Percentiles rank a stretch among this genome's conserved stretches.
Conservation (phyloP, 163 green algal genomes). For the Scenedesmus sp. region DNA sequence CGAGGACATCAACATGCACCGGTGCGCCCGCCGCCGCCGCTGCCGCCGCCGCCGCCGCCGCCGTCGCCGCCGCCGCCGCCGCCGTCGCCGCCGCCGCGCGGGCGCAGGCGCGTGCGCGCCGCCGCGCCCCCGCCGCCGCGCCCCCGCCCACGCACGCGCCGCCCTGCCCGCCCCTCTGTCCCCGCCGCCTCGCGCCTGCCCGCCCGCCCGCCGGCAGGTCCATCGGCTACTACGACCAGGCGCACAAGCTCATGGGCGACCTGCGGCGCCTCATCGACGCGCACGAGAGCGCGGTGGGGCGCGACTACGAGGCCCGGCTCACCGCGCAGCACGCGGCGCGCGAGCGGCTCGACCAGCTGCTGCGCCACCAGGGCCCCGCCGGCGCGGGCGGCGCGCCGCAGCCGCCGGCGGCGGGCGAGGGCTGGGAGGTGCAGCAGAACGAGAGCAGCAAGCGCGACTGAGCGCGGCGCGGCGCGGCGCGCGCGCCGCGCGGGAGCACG, state of each 20-base stretch:
- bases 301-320: slow-evolving; percentile 30
- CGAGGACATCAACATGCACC: slow-evolving; percentile 56
- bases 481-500: too few relatives aligned
- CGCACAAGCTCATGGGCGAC: slow-evolving; percentile 31
- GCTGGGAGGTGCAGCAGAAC: slow-evolving; percentile 15
- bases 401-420: background rate
- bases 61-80: too few relatives aligned
- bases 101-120: too few relatives aligned
- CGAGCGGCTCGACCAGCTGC: slow-evolving; percentile 13
- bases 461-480: background rate
- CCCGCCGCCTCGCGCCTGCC: background rate
- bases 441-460: slow-evolving; percentile 33
- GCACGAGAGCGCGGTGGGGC: slow-evolving; percentile 15
- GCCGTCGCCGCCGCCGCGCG: too few relatives aligned
- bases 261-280: slow-evolving; percentile 18
- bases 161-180: too few relatives aligned
- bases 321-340: slow-evolving; percentile 27
- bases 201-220: background rate
- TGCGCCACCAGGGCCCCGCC: slow-evolving; percentile 1
- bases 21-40: slow-evolving; percentile 2
- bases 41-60: background rate
- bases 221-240: slow-evolving; percentile 44
- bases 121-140: too few relatives aligned
- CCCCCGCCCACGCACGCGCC: too few relatives aligned
- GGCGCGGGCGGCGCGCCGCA: background rate